Base-by-base conservation (phyloP, 1,284 basidiomycete species). In the Moesziomyces parantarcticus region DNA sequence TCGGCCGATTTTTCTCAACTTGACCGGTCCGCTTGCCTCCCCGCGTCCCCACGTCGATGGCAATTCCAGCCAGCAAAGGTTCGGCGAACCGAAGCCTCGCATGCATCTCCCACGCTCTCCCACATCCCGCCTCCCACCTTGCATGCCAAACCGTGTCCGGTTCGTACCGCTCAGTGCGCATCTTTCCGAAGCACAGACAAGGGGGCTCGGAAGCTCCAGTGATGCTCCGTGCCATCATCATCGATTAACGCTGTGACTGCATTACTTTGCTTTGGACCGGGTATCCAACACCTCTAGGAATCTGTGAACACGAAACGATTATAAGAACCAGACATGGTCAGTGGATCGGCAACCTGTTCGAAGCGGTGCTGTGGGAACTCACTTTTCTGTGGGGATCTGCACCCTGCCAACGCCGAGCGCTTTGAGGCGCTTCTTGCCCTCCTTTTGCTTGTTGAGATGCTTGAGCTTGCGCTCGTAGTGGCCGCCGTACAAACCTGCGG, bases 401-500 rank as follows among this genome's bases (percentile, higher is more conserved):
- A 83, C 81, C 16, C 75, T 50, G 29, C 81, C 81, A 1, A 83
- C 63, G 11, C 76, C 77, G 58, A 83, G 55, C 43, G 71, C 71
- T 47, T 78, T 77, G 47, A 83, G 63, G 41, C 77, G 56, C 58
- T 80, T 81, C 66, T 82, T 83, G 22, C 80, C 80, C 46, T 80
- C 80, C 52, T 81, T 83, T 57, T 83, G 80, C 57, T 82, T 80
- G 51, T 76, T 68, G 34, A 82, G 67, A 39, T 77, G 74, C 62
- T 80, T 78, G 47, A 79, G 59, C 58, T 82, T 82, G 23, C 77
- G 56, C 34, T 78, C 72, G 47, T 61, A 77, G 86, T 71, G 69
- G 88, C 93, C 93, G 83, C 94, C 94, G 79, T 97, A 97, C 44
- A 97, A 85, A 0, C 94, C 94, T 16, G 94, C 94, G 0, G 94